These are phyloP conservation scores for Aspergillus taichungensis DNA, from an alignment of 495 filamentous ascomycete species.

Conservation along the genomic window DNA sequence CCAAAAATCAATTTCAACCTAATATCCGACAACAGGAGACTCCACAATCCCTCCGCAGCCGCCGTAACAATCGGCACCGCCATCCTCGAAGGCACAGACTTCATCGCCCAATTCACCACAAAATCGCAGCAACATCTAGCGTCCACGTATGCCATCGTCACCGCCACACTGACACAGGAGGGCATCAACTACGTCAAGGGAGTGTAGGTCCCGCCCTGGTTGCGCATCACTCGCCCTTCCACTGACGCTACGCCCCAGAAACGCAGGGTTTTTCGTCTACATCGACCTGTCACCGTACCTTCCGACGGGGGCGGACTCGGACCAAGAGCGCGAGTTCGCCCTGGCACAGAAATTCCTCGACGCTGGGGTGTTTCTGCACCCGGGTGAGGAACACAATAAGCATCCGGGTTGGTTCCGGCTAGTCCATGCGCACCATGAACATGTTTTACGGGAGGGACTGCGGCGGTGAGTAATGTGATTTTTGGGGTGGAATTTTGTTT, in stretches of 20 bases:
- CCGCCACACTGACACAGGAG: slow-evolving; percentile 15
- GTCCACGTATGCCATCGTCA: slow-evolving; percentile 15
- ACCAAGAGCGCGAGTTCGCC: slow-evolving; percentile 17
- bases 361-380: slow-evolving; percentile 35
- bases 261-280: slow-evolving; percentile 46
- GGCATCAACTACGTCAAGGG: slow-evolving; percentile 26
- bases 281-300: slow-evolving; percentile 36
- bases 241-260: slow-evolving; percentile 13
- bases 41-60: slow-evolving; percentile 26
- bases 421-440: slow-evolving; percentile 31
- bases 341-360: slow-evolving; percentile 32
- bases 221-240: neutral
- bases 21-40: slow-evolving; percentile 14
- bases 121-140: slow-evolving; percentile 18
- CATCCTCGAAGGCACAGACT: slow-evolving; percentile 28
- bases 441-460: slow-evolving; percentile 24
- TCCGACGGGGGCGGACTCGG: neutral
- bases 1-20: slow-evolving; percentile 1
- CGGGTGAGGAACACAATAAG: slow-evolving; percentile 31
- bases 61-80: slow-evolving; percentile 27
- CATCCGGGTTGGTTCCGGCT: slow-evolving; percentile 41
- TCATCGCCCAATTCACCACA: slow-evolving; percentile 20
- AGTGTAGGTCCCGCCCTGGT: slow-evolving; percentile 11
- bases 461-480: slow-evolving; percentile 18
- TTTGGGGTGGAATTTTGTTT: too few species aligned